phyloP scores from a whole-genome alignment of 805 yeast genomes.

The Saturnispora diversa region DNA sequence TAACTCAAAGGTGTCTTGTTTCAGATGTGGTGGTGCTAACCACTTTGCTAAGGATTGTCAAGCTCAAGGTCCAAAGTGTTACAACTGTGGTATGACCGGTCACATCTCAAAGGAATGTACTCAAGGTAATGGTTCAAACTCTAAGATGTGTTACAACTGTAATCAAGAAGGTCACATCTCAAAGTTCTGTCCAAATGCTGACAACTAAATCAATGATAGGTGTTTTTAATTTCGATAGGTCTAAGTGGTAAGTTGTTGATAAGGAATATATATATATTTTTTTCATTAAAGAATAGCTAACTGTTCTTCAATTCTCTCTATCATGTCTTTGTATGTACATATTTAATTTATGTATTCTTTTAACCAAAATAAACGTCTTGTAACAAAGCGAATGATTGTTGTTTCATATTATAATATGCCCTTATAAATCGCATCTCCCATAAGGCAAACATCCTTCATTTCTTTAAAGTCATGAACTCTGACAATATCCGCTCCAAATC shows the following conservation, averaged over 20 bases:
- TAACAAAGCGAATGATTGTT: too few species aligned
- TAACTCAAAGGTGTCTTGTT: slow-evolving; percentile 52
- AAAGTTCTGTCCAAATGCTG: slow-evolving; percentile 47
- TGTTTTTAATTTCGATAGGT: slow-evolving; percentile 4
- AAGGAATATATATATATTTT: too few species aligned
- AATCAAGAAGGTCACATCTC: slow-evolving; percentile 83
- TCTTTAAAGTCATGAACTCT: slow-evolving; percentile 80
- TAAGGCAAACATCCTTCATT: slow-evolving; percentile 41
- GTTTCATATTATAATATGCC: neutral
- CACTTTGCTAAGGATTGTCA: slow-evolving; percentile 90
- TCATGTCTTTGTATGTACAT: slow-evolving; percentile 6
- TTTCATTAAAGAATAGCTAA: too few species aligned
- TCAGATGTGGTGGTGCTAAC: slow-evolving; percentile 90
- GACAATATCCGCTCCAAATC: slow-evolving; percentile 68
- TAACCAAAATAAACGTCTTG: too few species aligned
- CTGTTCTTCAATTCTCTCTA: too few species aligned
- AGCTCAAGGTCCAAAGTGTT: slow-evolving; percentile 61
- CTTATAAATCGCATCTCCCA: slow-evolving; percentile 71
- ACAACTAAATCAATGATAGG: neutral
- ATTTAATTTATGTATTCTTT: too few species aligned
- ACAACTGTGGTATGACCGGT: slow-evolving; percentile 86
- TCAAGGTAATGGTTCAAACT: slow-evolving; percentile 34
- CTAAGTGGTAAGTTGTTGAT: too few species aligned
- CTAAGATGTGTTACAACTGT: slow-evolving; percentile 66
- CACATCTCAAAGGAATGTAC: slow-evolving; percentile 83